Base-by-base conservation (phyloP, 2,329 filamentous ascomycete genomes). In the Exutisphaerella laricina region DNA sequence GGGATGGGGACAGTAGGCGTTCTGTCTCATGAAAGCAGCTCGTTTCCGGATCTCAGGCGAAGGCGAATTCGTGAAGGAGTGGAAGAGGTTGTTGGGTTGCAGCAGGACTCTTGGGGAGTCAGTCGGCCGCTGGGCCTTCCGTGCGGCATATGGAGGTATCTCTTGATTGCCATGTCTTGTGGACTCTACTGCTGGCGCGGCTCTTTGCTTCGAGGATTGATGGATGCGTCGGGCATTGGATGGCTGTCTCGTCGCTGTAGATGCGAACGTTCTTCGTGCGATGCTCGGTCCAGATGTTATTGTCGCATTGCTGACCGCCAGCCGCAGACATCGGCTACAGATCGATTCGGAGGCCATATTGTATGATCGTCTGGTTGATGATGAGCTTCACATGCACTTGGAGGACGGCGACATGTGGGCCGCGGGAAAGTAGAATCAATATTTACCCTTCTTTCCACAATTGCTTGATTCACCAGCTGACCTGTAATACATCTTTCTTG, bases 1-100 rank as follows among this genome's bases (percentile, higher is more conserved):
- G 4, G 88, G 87, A 60, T 98, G 92, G 18, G 92, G 87, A 61
- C 92, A 98, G 66, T 88, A 85, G 10, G 90, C 90, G 71, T 96
- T 88, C 60, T 94, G 85, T 62, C 83, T 86, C 69, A 97, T 97
- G 59, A 87, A 94, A 7, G 85, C 85, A 20, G 90, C 92, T 55
- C 92, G 82, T 57, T 81, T 80, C 56, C 90, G 81, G 51, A 98
- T 96, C 49, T 85, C 84, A 28, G 87, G 84, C 30, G 90, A 85
- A 6, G 94, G 92, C 10, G 92, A 98, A 51, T 83, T 75, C 25
- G 87, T 86, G 65, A 92, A 94, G 7, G 87, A 80, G 67, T 98
- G 90, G 72, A 97, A 98, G 43, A 98, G 82, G 62, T 96, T 84
- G 67, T 94, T 80, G 38, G 80, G 75, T 50, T 72, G 73, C 18